A percentile compares a stretch with the other conserved stretches of the same genome.
phyloP scores from a whole-genome alignment of 495 filamentous ascomycete genomes.

The Rusavskia elegans region DNA sequence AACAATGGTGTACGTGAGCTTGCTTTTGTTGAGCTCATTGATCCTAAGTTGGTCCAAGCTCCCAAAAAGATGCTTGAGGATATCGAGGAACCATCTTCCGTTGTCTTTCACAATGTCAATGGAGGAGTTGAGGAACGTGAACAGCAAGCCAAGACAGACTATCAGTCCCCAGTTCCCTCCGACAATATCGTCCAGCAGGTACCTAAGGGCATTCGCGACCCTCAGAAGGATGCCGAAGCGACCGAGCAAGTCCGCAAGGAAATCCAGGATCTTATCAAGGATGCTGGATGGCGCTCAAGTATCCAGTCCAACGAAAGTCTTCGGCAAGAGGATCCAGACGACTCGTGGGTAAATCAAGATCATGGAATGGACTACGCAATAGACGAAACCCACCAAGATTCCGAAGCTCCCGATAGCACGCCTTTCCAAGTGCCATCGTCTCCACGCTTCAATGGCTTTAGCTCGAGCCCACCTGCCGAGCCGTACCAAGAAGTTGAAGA shows the following conservation, averaged over 20 bases:
- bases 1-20: slow-evolving; percentile 37
- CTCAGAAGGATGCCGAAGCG: not conserved
- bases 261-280: slow-evolving; percentile 22
- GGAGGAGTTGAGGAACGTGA: slow-evolving; percentile 27
- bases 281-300: slow-evolving; percentile 24
- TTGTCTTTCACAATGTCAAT: slow-evolving; percentile 8
- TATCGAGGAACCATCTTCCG: slow-evolving; percentile 6
- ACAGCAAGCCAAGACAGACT: slow-evolving; percentile 2
- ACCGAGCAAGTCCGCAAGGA: slow-evolving; percentile 14
- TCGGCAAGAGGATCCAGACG: slow-evolving; percentile 5
- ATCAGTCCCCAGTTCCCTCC: not conserved
- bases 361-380: no score
- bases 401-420: not conserved
- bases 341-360: slow-evolving; percentile 1
- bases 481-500: not conserved
- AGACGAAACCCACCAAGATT: no score
- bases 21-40: slow-evolving; percentile 39
- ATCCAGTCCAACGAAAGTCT: slow-evolving; percentile 18
- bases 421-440: slow-evolving; percentile 7
- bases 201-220: not conserved
- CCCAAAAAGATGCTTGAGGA: not conserved
- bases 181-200: not conserved
- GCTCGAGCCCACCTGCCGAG: slow-evolving; percentile 16
- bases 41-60: slow-evolving; percentile 42
- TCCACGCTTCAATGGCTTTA: slow-evolving; percentile 16